Evolutionary conservation across 768 basidiomycete species (phyloP), one percentile per base, ranked within the genome.

Genomic region (Suillus sp.): DNA sequence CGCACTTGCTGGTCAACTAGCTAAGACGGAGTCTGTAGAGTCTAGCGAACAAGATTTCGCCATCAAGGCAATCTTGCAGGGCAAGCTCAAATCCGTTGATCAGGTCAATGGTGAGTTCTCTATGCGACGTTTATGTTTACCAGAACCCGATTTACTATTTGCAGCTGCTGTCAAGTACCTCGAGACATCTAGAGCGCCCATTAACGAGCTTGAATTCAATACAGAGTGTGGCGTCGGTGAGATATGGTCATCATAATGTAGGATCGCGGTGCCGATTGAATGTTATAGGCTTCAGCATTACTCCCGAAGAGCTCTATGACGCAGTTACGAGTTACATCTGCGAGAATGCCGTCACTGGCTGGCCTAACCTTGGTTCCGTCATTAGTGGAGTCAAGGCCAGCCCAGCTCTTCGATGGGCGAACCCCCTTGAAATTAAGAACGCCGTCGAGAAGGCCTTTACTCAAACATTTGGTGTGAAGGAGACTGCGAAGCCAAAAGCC

Each of bases 221-320:
- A 79, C 83, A 65, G 80, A 85, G 13, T 95, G 93, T 72, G 96
- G 96, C 66, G 88, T 98, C 64, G 96, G 96, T 95, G 65, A 68
- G 93, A 77, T 47, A 47, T 37, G 34, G 14, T 43, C 8, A 43
- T n/a, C 43, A 54, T 38, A 45, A 50, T 35, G 60, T 45, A 48
- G 34, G 59, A 56, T 65, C n/a, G 62, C 32, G n/a, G 34, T 59
- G 47, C 8, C 22, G 65, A 57, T 40, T 18, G 1, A 13, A 57
- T 40, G 27, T 40, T 62, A 34, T 69, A 98, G 96, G 93, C 18
- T 91, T 96, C 75, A 85, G 80, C 61, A 90, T 98, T 63, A 86
- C 90, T 0, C 67, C 86, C 0, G 84, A 83, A 50, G 85, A 93
- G 64, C 78, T 99, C 10, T 75, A 82, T 16, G 71, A 71, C 1